Base-by-base conservation (phyloP, 1,284 basidiomycete species). In the Puccinia triticina region DNA sequence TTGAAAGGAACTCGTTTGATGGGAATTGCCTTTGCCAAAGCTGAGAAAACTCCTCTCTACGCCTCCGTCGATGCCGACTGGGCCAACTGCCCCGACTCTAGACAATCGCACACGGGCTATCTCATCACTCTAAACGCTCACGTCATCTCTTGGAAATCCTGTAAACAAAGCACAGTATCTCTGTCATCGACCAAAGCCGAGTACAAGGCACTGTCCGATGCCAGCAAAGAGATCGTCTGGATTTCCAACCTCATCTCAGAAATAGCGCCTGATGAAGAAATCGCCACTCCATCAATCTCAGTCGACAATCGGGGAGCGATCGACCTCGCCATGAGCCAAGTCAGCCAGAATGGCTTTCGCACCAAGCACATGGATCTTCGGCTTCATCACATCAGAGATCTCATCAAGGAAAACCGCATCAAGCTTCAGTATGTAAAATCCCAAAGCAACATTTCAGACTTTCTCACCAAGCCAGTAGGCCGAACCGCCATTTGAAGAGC, bases 271-370 rank as follows among this genome's bases (percentile, higher is more conserved):
- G 23, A 3, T 11, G n/a, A 40, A 4, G n/a, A 26, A n/a, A 78
- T 1, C 83, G 64, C 0, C 86, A 87, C 0, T 85, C 85, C 0
- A 77, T 78, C 0, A 77, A 82, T 83, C 43, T n/a, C n/a, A n/a
- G 82, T 83, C 14, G 88, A 90, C 84, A 90, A 90, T 83, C 78
- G 85, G 14, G 85, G 87, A 0, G 85, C 88, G 0, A 87, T 89
- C 40, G 72, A 84, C 0, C 83, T 90, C 0, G 85, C 88, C 0
- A 3, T 23, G n/a, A n/a, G n/a, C n/a, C n/a, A n/a, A n/a, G n/a
- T n/a, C n/a, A n/a, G n/a, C n/a, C n/a, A n/a, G n/a, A n/a, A n/a
- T n/a, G n/a, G n/a, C n/a, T n/a, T n/a, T n/a, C n/a, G n/a, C n/a
- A n/a, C n/a, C n/a, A n/a, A n/a, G n/a, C n/a, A n/a, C n/a, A n/a